Evolutionary conservation across 2,329 filamentous ascomycete species (phyloP), one percentile per base, ranked within the genome.

Genomic region (Lecanicillium sp.): DNA sequence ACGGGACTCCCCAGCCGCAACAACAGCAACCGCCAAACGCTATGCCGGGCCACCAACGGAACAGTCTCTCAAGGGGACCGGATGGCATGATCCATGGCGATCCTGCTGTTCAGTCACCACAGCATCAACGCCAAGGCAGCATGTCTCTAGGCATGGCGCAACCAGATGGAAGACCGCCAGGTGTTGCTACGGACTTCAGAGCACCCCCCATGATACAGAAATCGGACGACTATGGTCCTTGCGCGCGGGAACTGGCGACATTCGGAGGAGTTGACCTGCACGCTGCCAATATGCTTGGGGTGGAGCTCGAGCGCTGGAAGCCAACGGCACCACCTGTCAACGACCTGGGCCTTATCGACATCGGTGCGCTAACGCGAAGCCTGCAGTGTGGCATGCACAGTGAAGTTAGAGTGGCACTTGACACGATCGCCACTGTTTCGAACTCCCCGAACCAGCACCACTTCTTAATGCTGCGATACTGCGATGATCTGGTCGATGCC

Each of bases 371-470:
- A 29, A 95, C 83, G 1, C 84, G 88, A 68, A 88, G 87, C 52
- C 67, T 98, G 28, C 88, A 95, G 55, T 94, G 85, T 39, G 90
- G 90, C 1, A 84, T 97, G 31, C 82, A 88, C 50, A 81, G 80
- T 5, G 92, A 98, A 62, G 82, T 95, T n/a, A 80, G 90, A 9
- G 65, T 95, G 45, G 90, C 90, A 3, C 68, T 98, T 32, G 92
- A 97, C 58, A 87, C 84, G 1, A 68, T 98, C 27, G 80, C 79
- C 9, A 78, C 77, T 15, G 71, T 92, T 11, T 68, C 70, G 3
- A 57, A 64, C 12, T 87, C 84, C 3, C 75, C 75, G 39, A 69
- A 74, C 4, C 71, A 82, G 17, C 70, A 72, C n/a, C 68, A 89
- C 14, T 77, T 80, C 30, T 64, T 81, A 15, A 72, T 79, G 30